A percentile compares a stretch with the other conserved stretches of the same genome.
phyloP scores from a whole-genome alignment of 176 grass and related monocot species.

The Musa beccarii region DNA sequence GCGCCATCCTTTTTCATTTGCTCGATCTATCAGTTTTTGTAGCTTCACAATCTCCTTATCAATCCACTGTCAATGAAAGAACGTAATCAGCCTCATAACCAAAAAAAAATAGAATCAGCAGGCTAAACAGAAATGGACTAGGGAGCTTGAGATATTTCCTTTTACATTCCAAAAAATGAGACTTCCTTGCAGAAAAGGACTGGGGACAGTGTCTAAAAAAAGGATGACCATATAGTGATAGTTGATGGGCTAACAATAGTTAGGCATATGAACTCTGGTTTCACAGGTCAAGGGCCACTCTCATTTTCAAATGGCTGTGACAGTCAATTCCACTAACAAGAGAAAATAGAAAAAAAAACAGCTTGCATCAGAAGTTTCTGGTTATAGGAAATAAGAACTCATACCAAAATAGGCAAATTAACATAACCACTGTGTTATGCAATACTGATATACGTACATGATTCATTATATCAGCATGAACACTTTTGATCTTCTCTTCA shows the following conservation, averaged over 20 bases:
- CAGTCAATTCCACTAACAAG: not conserved
- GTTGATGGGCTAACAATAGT: too few relatives aligned
- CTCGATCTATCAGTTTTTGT: slow-evolving; percentile 38
- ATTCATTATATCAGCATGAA: slow-evolving; percentile 61
- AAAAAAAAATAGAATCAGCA: not conserved
- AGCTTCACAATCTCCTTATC: slow-evolving; percentile 48
- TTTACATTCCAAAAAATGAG: too few relatives aligned
- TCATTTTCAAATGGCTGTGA: too few relatives aligned
- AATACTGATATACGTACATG: slow-evolving; percentile 45
- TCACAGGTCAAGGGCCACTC: too few relatives aligned
- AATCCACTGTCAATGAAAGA: slow-evolving; percentile 66
- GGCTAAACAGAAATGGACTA: not conserved
- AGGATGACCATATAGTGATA: too few relatives aligned
- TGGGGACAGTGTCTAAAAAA: too few relatives aligned
- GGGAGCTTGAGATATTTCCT: not conserved
- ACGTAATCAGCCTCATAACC: not conserved
- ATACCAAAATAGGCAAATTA: too few relatives aligned
- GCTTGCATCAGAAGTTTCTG: too few relatives aligned
- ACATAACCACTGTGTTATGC: too few relatives aligned
- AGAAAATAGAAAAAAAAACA: not conserved
- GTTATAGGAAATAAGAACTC: too few relatives aligned
- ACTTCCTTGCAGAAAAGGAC: too few relatives aligned
- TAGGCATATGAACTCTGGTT: not conserved
- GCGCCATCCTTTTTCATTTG: slow-evolving; percentile 54
- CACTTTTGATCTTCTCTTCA: slow-evolving; percentile 47